Evolutionary conservation across 2,329 filamentous ascomycete species (phyloP).

Genomic region (Neocucurbitaria cava): DNA sequence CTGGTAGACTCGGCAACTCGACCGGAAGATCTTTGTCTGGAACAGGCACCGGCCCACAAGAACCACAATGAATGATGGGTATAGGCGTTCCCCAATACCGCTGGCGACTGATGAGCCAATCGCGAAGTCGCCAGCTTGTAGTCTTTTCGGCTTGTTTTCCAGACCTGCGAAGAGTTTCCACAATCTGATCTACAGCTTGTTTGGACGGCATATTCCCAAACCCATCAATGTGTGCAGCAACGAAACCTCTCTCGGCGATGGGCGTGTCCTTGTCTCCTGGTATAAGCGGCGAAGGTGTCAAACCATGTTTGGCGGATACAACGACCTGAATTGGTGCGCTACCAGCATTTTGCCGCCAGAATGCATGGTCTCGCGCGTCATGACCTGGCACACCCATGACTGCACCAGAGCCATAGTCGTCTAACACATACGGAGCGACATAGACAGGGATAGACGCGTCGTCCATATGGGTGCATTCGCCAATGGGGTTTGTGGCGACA

Average conservation of each 20-base stretch:
- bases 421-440: slow-evolving; percentile 83
- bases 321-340: slow-evolving; percentile 69
- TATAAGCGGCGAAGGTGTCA: slow-evolving; percentile 16
- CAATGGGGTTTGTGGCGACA: slow-evolving; percentile 51
- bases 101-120: slow-evolving; percentile 93
- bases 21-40: slow-evolving; percentile 80
- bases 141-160: slow-evolving; percentile 66
- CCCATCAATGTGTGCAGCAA: slow-evolving; percentile 70
- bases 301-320: slow-evolving; percentile 20
- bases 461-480: slow-evolving; percentile 57
- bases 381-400: slow-evolving; percentile 94
- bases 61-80: slow-evolving; percentile 80
- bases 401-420: slow-evolving; percentile 84
- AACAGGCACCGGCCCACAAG: slow-evolving; percentile 81
- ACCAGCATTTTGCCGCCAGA: slow-evolving; percentile 75
- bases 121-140: slow-evolving; percentile 80
- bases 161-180: slow-evolving; percentile 56
- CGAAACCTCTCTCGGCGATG: slow-evolving; percentile 69
- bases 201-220: slow-evolving; percentile 70
- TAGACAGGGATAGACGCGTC: slow-evolving; percentile 74
- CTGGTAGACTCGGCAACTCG: slow-evolving; percentile 71
- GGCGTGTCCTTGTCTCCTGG: slow-evolving; percentile 58
- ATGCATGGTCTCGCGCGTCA: slow-evolving; percentile 77
- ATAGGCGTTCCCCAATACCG: slow-evolving; percentile 92
- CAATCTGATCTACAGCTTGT: slow-evolving; percentile 67